These are phyloP conservation scores for Penicillium pulvis DNA, from an alignment of 495 filamentous ascomycete genomes.

Conservation along the genomic window DNA sequence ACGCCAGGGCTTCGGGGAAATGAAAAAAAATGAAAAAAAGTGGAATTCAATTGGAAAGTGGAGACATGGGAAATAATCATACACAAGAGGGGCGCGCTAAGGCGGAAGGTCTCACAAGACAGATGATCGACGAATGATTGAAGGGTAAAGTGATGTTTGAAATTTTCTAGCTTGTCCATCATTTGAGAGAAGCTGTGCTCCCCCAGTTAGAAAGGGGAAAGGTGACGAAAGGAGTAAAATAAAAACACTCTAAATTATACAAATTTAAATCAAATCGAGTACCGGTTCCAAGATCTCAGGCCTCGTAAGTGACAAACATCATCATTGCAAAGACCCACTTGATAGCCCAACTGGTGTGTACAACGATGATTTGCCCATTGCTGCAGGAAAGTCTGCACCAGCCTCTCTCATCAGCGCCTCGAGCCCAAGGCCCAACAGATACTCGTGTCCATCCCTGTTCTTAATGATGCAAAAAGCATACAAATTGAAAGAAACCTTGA, in stretches of 20 bases:
- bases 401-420: slow-evolving; percentile 21
- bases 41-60: slow-evolving; percentile 13
- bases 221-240: too few species aligned
- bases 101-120: slow-evolving; percentile 30
- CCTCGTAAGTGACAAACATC: slow-evolving; percentile 26
- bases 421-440: slow-evolving; percentile 20
- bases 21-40: slow-evolving; percentile 10
- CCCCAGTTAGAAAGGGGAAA: too few species aligned
- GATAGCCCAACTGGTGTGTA: slow-evolving; percentile 38
- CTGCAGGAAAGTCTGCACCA: slow-evolving; percentile 28
- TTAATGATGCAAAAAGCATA: not conserved
- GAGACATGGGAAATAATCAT: slow-evolving; percentile 24
- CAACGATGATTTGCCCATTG: slow-evolving; percentile 40
- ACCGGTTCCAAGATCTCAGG: slow-evolving; percentile 19
- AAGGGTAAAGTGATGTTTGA: slow-evolving; percentile 17
- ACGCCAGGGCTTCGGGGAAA: not conserved
- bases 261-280: not conserved
- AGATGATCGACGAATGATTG: slow-evolving; percentile 42
- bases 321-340: slow-evolving; percentile 27
- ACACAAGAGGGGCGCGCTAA: slow-evolving; percentile 32
- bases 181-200: too few species aligned
- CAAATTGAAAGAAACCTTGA: not conserved
- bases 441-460: not conserved
- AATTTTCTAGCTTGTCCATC: slow-evolving; percentile 7
- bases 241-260: not conserved